phyloP scores from a whole-genome alignment of 345 rosid genomes.

The Microcos paniculata region DNA sequence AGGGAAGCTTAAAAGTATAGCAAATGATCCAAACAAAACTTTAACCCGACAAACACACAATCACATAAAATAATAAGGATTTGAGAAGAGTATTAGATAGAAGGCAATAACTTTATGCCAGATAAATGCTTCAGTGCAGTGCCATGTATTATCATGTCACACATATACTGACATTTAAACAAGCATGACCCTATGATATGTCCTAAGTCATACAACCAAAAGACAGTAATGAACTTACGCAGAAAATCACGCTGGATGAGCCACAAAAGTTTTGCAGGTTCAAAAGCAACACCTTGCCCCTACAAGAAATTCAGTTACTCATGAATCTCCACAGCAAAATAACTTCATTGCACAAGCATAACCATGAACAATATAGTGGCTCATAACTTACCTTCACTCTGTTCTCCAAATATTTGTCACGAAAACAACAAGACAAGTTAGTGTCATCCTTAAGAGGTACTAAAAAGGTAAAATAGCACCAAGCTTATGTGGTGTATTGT shows the following conservation, averaged over 20 bases:
- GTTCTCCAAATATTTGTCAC: slow-evolving; percentile 33
- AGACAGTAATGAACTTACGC: slow-evolving; percentile 55
- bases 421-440: slow-evolving; percentile 41
- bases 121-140: slow-evolving; percentile 1
- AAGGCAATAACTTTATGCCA: not conserved
- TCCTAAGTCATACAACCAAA: not conserved
- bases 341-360: slow-evolving; percentile 13
- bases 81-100: not conserved
- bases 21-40: not conserved
- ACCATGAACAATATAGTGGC: slow-evolving; percentile 12
- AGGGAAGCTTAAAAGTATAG: not conserved
- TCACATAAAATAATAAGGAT: not conserved
- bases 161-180: slow-evolving; percentile 2
- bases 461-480: slow-evolving; percentile 4
- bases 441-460: slow-evolving; percentile 24
- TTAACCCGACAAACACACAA: not conserved
- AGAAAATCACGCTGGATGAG: slow-evolving; percentile 99
- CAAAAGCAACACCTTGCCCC: slow-evolving; percentile 99
- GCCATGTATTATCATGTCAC: not conserved
- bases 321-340: slow-evolving; percentile 13
- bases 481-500: not conserved
- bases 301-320: slow-evolving; percentile 34
- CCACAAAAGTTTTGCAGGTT: slow-evolving; percentile 96
- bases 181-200: slow-evolving; percentile 8
- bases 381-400: slow-evolving; percentile 88